Evolutionary conservation across 2,329 filamentous ascomycete species (phyloP).

Genomic region (Periconia sp.): DNA sequence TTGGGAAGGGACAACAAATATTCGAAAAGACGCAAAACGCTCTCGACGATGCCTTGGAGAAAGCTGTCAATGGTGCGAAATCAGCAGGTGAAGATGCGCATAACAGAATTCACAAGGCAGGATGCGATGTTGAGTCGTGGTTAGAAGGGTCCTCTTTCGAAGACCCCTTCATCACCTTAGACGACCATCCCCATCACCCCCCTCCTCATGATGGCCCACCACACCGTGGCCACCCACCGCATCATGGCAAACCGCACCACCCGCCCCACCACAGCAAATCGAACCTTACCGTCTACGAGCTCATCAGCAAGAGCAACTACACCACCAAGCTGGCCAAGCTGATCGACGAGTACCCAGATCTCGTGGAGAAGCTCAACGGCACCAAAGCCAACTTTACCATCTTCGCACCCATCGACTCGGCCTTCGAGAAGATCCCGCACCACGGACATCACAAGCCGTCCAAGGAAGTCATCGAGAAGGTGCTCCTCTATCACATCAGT

Average conservation of each 20-base stretch:
- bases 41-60: slow-evolving; percentile 48
- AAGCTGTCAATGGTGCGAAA: slow-evolving; percentile 41
- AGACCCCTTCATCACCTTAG: slow-evolving; percentile 39
- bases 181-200: slow-evolving; percentile 17
- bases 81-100: slow-evolving; percentile 33
- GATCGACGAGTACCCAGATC: slow-evolving; percentile 70
- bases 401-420: slow-evolving; percentile 76
- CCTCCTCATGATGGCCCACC: slow-evolving; percentile 26
- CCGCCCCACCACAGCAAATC: slow-evolving; percentile 47
- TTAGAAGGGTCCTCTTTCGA: slow-evolving; percentile 41
- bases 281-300: slow-evolving; percentile 76
- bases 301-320: slow-evolving; percentile 74
- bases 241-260: slow-evolving; percentile 41
- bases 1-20: slow-evolving; percentile 21
- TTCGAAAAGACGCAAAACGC: slow-evolving; percentile 41
- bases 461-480: slow-evolving; percentile 68
- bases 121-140: slow-evolving; percentile 53
- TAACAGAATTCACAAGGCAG: slow-evolving; percentile 46
- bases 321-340: slow-evolving; percentile 75
- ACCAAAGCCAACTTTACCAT: slow-evolving; percentile 68
- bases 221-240: slow-evolving; percentile 32
- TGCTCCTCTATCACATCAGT: slow-evolving; percentile 76
- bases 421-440: slow-evolving; percentile 68
- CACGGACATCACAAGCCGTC: slow-evolving; percentile 59
- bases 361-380: slow-evolving; percentile 72